These are phyloP conservation scores for Neurospora sp. DNA, from an alignment of 495 filamentous ascomycete genomes.

Conservation along the genomic window DNA sequence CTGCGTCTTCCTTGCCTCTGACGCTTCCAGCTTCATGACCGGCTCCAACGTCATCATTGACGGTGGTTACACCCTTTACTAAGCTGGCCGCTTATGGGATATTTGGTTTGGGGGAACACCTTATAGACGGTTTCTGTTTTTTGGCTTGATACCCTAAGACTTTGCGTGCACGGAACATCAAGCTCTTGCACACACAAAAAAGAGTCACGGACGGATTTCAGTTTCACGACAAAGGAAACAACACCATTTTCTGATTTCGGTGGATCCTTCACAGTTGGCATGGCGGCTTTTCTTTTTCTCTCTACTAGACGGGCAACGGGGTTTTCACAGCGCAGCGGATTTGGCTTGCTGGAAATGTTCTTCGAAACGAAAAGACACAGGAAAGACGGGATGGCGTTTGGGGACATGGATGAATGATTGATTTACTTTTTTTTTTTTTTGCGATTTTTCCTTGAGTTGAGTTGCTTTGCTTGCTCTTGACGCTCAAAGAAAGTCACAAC, in stretches of 20 bases:
- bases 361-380: background rate
- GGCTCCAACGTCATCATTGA: constrained; percentile 69
- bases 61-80: constrained; percentile 46
- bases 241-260: background rate
- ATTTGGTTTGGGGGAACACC: background rate
- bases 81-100: constrained; percentile 7
- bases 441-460: background rate
- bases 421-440: background rate
- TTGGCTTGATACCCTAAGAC: background rate
- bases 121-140: background rate
- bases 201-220: background rate
- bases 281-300: background rate
- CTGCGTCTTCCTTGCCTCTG: constrained; percentile 67
- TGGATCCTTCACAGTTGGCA: background rate
- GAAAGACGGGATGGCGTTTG: background rate
- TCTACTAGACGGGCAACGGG: background rate
- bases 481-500: background rate
- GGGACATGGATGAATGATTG: background rate
- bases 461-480: background rate
- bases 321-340: background rate
- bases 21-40: constrained; percentile 67
- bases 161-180: background rate
- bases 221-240: background rate
- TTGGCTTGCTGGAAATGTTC: background rate
- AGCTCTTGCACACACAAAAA: background rate